These are phyloP conservation scores for Blastocystis sp. DNA, from an alignment of 352 stramenopile species.

Conservation along the genomic window DNA sequence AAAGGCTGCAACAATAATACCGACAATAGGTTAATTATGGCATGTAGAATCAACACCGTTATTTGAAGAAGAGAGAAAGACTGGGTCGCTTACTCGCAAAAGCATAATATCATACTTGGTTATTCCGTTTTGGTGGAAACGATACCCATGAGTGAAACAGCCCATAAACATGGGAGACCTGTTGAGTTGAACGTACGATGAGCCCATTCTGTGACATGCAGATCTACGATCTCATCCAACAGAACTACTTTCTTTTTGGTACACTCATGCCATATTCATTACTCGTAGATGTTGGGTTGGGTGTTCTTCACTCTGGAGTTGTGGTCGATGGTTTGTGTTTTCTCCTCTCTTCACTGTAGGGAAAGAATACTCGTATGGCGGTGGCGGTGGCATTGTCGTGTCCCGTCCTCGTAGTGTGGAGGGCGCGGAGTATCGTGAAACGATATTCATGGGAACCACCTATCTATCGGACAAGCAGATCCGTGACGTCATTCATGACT, in stretches of 20 bases:
- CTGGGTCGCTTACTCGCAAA: no score
- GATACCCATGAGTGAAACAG: neutral
- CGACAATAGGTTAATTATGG: no score
- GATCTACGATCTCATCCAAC: slow-evolving; percentile 42
- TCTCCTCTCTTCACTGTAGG: neutral
- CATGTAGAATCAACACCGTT: no score
- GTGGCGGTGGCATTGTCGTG: neutral
- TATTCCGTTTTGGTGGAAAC: no score
- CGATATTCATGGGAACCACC: neutral
- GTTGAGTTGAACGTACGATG: slow-evolving; percentile 14
- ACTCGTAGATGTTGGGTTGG: slow-evolving; percentile 24
- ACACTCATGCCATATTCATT: neutral
- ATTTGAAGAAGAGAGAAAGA: neutral
- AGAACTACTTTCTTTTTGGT: slow-evolving; percentile 32
- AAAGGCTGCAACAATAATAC: no score
- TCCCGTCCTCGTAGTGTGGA: neutral
- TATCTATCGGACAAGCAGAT: slow-evolving; percentile 20
- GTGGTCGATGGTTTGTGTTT: slow-evolving; percentile 9
- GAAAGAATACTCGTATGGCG: slow-evolving; percentile 48
- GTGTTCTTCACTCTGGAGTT: slow-evolving; percentile 34
- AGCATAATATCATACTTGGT: no score
- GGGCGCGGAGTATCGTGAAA: slow-evolving; percentile 13
- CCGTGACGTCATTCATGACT: neutral
- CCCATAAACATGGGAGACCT: neutral
- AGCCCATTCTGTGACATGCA: neutral